phyloP scores from a whole-genome alignment of 2,329 filamentous ascomycete genomes.

The Bipolaris gigantea region DNA sequence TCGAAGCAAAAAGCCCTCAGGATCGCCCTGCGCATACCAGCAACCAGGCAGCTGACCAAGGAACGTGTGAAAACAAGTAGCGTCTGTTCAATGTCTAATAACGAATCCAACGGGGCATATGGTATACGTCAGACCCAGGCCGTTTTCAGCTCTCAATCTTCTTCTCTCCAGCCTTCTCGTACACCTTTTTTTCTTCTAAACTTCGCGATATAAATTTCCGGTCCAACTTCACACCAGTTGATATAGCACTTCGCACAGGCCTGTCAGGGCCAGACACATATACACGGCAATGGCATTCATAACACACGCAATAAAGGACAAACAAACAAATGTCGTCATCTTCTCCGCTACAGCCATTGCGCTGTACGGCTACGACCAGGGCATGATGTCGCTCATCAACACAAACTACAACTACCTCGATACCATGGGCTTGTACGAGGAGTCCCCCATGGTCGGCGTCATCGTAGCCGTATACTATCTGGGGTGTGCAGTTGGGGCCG shows the following conservation, averaged over 20 bases:
- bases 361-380: constrained; percentile 55
- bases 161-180: not conserved
- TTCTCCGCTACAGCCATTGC: constrained; percentile 59
- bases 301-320: constrained; percentile 33
- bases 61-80: constrained; percentile 2
- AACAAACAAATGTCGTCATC: constrained; percentile 54
- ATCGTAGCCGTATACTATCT: constrained; percentile 66
- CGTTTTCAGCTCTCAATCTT: not conserved
- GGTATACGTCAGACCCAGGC: not conserved
- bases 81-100: constrained; percentile 2
- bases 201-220: not conserved
- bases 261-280: not conserved
- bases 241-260: too few species aligned
- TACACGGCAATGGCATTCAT: constrained; percentile 8
- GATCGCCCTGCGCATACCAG: constrained; percentile 1
- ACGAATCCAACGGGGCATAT: not conserved
- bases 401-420: constrained; percentile 58
- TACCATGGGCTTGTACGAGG: constrained; percentile 59
- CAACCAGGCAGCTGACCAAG: constrained; percentile 21
- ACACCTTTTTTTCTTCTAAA: not conserved
- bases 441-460: constrained; percentile 59
- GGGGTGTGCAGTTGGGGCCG: constrained; percentile 61
- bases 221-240: too few species aligned
- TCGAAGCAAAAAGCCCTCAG: not conserved
- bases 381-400: constrained; percentile 59